Evolutionary conservation across 768 basidiomycete species (phyloP), one percentile per base, ranked within the genome.

Genomic region (Termitomyces sp.): DNA sequence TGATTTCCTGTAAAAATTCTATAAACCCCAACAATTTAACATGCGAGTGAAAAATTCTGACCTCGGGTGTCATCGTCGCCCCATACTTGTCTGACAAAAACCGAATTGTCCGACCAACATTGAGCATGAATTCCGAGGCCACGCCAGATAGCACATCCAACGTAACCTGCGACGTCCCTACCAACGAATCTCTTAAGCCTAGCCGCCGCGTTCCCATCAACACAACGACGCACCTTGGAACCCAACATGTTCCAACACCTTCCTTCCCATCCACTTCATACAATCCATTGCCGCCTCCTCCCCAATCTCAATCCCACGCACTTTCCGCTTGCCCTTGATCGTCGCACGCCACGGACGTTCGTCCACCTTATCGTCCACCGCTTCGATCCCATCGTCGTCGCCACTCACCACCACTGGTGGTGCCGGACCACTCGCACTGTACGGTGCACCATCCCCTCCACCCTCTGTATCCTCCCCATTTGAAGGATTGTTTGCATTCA

Each of bases 221-320:
- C 44, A 37, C 24, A 32, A 43, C 16, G 57, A 72, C 85, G 56
- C 56, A 89, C 94, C 92, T 78, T 97, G 95, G 66, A 97, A 97
- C 2, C 94, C 94, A 48, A 81, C 79, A 75, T 97, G 95, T 63
- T 96, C 93, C 64, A 97, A 66, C 51, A 96, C 78, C 74, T 91
- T 93, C 53, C 74, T 73, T 24, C 81, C 76, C 79, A 84, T 82
- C 90, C 86, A 92, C 62, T 78, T 75, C 65, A 88, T 66, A 72
- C 87, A 94, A 55, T 84, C 79, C 44, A 74, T 70, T 8, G 87
- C 85, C 57, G 78, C 84, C 56, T 76, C 72, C 58, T 79, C 79
- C 1, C 86, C 88, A 27, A 91, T 68, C 56, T 87, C 88, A 42
- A 81, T 63, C 12, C 75, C 77, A 37, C 62, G 62, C 36, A 61